Evolutionary conservation across 78 protist species (phyloP), one percentile per base, ranked within the genome.

Genomic region (Creolimax fragrantissima): DNA sequence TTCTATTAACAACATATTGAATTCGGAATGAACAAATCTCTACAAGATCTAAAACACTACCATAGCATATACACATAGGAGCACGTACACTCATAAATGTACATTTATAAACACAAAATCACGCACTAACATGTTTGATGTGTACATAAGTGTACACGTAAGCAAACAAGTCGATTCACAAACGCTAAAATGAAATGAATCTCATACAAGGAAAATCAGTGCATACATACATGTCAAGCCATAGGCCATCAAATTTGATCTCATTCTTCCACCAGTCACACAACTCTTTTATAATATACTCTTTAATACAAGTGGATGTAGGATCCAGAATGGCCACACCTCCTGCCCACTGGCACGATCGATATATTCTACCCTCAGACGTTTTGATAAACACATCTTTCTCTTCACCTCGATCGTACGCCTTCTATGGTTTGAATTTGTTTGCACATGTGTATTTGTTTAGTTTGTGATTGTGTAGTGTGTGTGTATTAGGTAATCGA

Each of bases 291-390:
- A 24, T 84, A 24, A 37, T n/a, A 37, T 41, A 84, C 24, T 84
- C 35, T 37, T 42, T 42, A 84, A 41, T 41, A 24, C 24, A n/a
- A 17, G 11, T 41, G 24, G 88, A 17, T 42, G 85, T 84, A 17
- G 88, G 88, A 24, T 84, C 88, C 35, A 84, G 41, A 84, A 84
- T 41, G 88, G 41, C 45, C 85, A 41, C 88, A 84, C 24, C 88
- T 11, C 88, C 88, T 24, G 45, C 88, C 88, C 88, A 84, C 88
- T 84, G 88, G 45, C 88, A 32, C 24, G 88, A 37, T 84, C 88
- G 11, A 24, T 84, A 84, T n/a, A 41, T 24, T 41, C 24, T 24
- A 32, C 88, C 88, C 47, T 24, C 45, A 11, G 24, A 17, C 11
- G 11, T 37, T 84, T 84, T 84, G 88, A 84, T 41, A 2, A 84